phyloP scores from a whole-genome alignment of 768 basidiomycete species.

The Rubroboletus pulcherrimus region DNA sequence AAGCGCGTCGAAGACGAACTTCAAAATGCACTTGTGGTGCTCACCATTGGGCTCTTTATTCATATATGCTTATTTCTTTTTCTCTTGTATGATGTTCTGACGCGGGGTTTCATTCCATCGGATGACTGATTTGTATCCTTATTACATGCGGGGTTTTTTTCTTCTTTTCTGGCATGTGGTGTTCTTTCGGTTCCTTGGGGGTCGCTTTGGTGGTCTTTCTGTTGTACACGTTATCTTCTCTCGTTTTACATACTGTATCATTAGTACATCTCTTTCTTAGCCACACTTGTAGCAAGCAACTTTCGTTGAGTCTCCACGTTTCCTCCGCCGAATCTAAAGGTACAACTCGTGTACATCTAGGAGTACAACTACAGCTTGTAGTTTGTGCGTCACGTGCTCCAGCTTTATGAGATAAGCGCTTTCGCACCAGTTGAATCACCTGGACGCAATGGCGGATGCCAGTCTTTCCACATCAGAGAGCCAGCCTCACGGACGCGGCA shows the following conservation, averaged over 20 bases:
- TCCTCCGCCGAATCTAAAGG: not conserved
- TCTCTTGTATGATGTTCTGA: constrained; percentile 29
- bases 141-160: not conserved
- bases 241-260: constrained; percentile 12
- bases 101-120: constrained; percentile 24
- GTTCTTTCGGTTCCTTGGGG: not conserved
- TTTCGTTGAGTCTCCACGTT: not conserved
- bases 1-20: constrained; percentile 25
- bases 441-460: constrained; percentile 12
- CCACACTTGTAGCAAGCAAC: constrained; percentile 1
- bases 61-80: constrained; percentile 26
- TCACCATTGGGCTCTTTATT: constrained; percentile 25
- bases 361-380: too few relatives aligned
- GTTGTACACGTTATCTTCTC: not conserved
- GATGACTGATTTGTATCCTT: constrained; percentile 18
- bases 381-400: not conserved
- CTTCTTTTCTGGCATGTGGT: constrained; percentile 8
- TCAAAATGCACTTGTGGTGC: constrained; percentile 25
- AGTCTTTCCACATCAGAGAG: constrained; percentile 8
- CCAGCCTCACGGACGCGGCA: constrained; percentile 35
- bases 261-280: not conserved
- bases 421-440: not conserved
- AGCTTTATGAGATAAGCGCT: not conserved
- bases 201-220: not conserved
- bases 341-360: not conserved